Base-by-base conservation (phyloP, 2,329 filamentous ascomycete species). In the Metarhizium sp. region DNA sequence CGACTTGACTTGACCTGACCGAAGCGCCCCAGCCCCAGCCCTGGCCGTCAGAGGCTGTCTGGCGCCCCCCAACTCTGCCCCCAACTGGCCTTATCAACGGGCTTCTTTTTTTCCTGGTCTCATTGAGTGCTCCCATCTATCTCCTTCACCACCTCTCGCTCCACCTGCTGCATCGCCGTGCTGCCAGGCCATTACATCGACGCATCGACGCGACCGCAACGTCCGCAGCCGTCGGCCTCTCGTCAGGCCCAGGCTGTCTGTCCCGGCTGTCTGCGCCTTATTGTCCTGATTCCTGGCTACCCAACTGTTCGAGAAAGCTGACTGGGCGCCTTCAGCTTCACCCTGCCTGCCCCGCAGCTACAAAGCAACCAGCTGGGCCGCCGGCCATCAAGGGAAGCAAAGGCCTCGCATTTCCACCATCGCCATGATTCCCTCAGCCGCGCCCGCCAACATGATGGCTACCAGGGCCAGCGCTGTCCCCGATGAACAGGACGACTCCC, bases 401-500 rank as follows among this genome's bases (percentile, higher is more conserved):
- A 18, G 42, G 16, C 42, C n/a, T 48, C 45, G 13, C n/a, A 4
- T 18, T 8, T 48, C 43, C 45, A 30, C 25, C 10, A 5, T 42
- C 29, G 49, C 42, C 42, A 60, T 61, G 59, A 58, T 58, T 51
- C 51, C 59, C 48, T 54, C 58, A n/a, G 47, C 57, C 43, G 59
- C 61, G 50, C 38, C 60, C 34, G 48, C 52, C 29, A 55, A 57
- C 53, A 42, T 42, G 32, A 61, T 64, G 56, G 59, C 59, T n/a
- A 57, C 61, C 38, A 55, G 52, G 38, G 58, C 59, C 6, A 61
- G 61, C 25, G 29, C 46, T 5, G 51, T 51, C 7, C 49, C 53
- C 18, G 73, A 75, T 43, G 66, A 72, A 4, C 72, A 73, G 56
- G 73, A 79, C 59, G 79, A 82, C 64, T 82, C 79, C 46, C 75